These are phyloP conservation scores for Colletotrichum truncatum DNA, from an alignment of 2,329 filamentous ascomycete genomes.

Conservation along the genomic window DNA sequence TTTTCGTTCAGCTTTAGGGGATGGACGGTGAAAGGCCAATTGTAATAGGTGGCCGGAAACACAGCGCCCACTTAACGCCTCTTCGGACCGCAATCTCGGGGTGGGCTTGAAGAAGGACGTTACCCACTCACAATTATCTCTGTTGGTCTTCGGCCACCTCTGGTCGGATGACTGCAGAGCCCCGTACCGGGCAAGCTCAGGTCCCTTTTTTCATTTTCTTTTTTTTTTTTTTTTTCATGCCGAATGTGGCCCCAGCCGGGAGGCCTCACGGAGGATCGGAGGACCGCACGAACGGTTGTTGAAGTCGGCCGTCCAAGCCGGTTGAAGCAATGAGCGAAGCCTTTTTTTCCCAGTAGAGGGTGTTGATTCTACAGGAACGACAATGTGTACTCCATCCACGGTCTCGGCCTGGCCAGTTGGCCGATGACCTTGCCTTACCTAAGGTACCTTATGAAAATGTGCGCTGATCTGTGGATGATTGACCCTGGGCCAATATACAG, in stretches of 20 bases:
- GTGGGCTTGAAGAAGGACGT: slow-evolving; percentile 1
- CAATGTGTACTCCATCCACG: background rate
- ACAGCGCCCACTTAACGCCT: background rate
- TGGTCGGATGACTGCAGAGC: background rate
- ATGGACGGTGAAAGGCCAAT: background rate
- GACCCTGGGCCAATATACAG: background rate
- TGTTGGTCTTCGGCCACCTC: slow-evolving; percentile 1
- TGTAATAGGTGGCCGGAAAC: background rate
- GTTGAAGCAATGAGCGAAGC: background rate
- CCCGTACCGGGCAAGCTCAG: background rate
- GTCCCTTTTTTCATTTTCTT: background rate
- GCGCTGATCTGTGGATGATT: background rate
- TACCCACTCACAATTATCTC: slow-evolving; percentile 7
- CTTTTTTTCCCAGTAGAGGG: background rate
- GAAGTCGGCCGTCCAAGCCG: background rate
- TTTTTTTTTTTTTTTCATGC: too few relatives aligned
- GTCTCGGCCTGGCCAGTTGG: background rate
- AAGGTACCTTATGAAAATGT: background rate
- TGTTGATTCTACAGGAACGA: background rate
- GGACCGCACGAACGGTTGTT: slow-evolving; percentile 4
- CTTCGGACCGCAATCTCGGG: slow-evolving; percentile 22
- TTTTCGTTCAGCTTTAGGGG: background rate
- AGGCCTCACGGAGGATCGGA: slow-evolving; percentile 7
- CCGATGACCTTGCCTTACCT: background rate
- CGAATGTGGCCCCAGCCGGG: background rate